phyloP scores from a whole-genome alignment of 257 asterid genomes.

The Verbena officinalis region DNA sequence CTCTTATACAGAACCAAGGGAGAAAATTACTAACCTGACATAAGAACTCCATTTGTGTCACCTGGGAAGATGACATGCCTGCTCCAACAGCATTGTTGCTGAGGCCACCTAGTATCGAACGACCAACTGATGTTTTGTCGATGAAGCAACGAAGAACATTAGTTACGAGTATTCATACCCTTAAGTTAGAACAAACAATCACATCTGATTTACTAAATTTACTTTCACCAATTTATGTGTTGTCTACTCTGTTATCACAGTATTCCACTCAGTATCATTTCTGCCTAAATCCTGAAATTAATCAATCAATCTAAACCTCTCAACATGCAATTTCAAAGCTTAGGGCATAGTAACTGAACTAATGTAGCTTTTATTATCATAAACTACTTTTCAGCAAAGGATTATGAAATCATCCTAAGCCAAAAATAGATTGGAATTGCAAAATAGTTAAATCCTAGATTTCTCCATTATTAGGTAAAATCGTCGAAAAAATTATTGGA shows the following conservation, averaged over 20 bases:
- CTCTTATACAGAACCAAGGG: background rate
- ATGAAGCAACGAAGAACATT: constrained; percentile 19
- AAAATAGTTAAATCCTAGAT: background rate
- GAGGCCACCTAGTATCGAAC: constrained; percentile 63
- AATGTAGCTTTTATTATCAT: background rate
- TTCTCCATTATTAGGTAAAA: background rate
- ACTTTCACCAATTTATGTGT: background rate
- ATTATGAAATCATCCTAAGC: background rate
- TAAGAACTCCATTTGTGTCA: constrained; percentile 37
- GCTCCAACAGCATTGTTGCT: constrained; percentile 45
- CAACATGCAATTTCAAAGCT: background rate
- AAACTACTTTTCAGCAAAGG: background rate
- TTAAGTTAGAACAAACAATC: constrained; percentile 1
- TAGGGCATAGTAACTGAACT: background rate
- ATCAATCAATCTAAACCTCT: background rate
- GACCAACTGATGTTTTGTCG: constrained; percentile 50
- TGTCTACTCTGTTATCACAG: background rate
- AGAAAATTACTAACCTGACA: constrained; percentile 55
- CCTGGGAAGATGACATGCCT: constrained; percentile 42
- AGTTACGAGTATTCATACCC: constrained; percentile 12
- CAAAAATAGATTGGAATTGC: background rate
- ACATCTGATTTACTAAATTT: background rate
- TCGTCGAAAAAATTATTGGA: background rate
- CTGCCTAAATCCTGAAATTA: background rate
- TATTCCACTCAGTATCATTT: background rate